Conservation (phyloP, 805 yeast species). For the Saccharomyces eubayanus region DNA sequence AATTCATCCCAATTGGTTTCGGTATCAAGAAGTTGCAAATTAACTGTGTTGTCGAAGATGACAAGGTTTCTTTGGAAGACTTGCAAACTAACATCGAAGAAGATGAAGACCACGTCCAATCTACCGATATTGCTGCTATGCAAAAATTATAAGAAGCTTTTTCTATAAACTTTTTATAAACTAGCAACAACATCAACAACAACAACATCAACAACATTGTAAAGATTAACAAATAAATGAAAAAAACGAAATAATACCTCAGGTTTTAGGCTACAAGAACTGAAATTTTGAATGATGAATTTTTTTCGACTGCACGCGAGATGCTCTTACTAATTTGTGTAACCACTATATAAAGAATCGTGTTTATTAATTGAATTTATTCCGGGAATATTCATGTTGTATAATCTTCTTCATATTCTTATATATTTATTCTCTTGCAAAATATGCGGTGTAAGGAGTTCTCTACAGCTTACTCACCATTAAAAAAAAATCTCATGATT, state of each 20-base stretch:
- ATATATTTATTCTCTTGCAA: neutral
- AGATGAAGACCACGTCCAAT: conserved; percentile 99
- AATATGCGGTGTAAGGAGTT: neutral
- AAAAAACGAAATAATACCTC: neutral
- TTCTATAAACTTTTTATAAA: neutral
- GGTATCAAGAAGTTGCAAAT: conserved; percentile 99
- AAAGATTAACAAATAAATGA: neutral
- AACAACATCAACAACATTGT: neutral
- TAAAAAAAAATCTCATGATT: neutral
- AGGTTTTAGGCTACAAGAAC: neutral
- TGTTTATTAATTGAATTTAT: neutral
- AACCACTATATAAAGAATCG: neutral
- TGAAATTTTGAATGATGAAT: neutral
- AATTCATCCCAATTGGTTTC: conserved; percentile 94
- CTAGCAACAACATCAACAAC: too few relatives aligned
- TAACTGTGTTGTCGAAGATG: conserved; percentile 97
- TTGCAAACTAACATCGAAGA: conserved; percentile 69
- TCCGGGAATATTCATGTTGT: neutral
- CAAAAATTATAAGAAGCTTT: conserved; percentile 65
- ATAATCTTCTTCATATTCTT: neutral
- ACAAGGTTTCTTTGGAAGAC: conserved; percentile 85
- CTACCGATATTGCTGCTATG: conserved; percentile 98
- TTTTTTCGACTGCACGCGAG: conserved; percentile 1
- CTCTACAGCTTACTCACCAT: neutral
- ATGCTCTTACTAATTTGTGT: neutral